Evolutionary conservation across 768 basidiomycete species (phyloP).

Genomic region (Lentinula lateritia): DNA sequence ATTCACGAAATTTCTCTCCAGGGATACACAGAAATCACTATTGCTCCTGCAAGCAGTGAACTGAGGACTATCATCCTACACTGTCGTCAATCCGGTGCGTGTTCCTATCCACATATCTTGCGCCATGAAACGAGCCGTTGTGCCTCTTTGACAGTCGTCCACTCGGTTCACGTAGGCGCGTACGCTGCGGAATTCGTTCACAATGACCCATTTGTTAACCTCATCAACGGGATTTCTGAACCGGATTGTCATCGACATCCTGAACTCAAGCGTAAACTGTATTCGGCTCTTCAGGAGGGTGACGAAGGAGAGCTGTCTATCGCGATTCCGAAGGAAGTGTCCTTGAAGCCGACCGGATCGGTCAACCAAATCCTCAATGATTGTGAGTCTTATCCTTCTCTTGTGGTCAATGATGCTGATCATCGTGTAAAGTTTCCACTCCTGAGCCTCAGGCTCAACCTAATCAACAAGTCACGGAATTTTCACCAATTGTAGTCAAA

Average conservation of each 20-base stretch:
- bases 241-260: conserved; percentile 86
- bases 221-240: conserved; percentile 44
- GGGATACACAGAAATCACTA: conserved; percentile 93
- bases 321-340: conserved; percentile 70
- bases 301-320: conserved; percentile 96
- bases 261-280: conserved; percentile 88
- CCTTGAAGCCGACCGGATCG: conserved; percentile 55
- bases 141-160: conserved; percentile 45
- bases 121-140: conserved; percentile 9
- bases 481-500: conserved; percentile 67
- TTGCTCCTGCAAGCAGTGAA: conserved; percentile 74
- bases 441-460: conserved; percentile 33
- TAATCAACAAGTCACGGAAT: conserved; percentile 47
- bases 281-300: conserved; percentile 83
- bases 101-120: neutral
- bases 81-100: conserved; percentile 81
- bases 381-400: conserved; percentile 35
- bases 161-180: conserved; percentile 67
- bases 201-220: conserved; percentile 65
- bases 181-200: conserved; percentile 75
- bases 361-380: conserved; percentile 46
- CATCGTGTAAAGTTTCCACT: conserved; percentile 48
- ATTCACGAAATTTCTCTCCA: conserved; percentile 26
- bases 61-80: conserved; percentile 84
- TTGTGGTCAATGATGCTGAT: neutral